Evolutionary conservation across 768 basidiomycete species (phyloP), one percentile per base, ranked within the genome.

Genomic region (Termitomyces sp.): DNA sequence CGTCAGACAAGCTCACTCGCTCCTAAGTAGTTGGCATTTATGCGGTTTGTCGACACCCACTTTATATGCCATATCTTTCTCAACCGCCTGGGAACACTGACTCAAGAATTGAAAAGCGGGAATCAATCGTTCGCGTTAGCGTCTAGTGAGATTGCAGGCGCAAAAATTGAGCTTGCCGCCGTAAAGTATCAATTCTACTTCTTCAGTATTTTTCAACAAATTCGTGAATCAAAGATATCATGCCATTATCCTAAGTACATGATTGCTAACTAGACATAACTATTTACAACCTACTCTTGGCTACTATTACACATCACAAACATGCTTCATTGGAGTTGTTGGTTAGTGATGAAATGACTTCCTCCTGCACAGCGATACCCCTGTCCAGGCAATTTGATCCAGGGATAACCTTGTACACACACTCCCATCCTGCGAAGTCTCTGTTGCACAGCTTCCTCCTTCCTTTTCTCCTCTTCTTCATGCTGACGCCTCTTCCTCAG

Each of bases 361-460:
- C 70, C 68, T 54, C 65, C 70, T 38, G 63, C 62, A 58, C 70
- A 71, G 5, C 61, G 61, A 63, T 69, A 69, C 5, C 65, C 60
- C 5, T 28, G 24, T 18, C 52, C 46, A 14, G 60, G 60, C 5
- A 48, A 24, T 35, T 58, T 56, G 20, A 64, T 56, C 68, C 68
- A 69, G 13, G 57, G 51, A 50, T 36, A 68, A 41, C 67, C 67
- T 24, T 36, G 57, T 22, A 48, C 62, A 61, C 86, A 86, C 2
- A 79, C 66, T 0, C 86, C 85, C 71, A 84, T 77, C 1, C 54
- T 74, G 68, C 16, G 84, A 61, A 53, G 70, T 77, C 24, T 54
- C 59, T 66, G 78, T 83, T 10, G 70, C 72, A 67, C 65, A 6
- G 63, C 73, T 56, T 85, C 82, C 57, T 77, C 65, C 54, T 72